A percentile compares a stretch with the other conserved stretches of the same genome.
These are phyloP conservation scores for Sphaerulina vaccinii DNA, from an alignment of 2,329 filamentous ascomycete genomes.

Conservation along the genomic window DNA sequence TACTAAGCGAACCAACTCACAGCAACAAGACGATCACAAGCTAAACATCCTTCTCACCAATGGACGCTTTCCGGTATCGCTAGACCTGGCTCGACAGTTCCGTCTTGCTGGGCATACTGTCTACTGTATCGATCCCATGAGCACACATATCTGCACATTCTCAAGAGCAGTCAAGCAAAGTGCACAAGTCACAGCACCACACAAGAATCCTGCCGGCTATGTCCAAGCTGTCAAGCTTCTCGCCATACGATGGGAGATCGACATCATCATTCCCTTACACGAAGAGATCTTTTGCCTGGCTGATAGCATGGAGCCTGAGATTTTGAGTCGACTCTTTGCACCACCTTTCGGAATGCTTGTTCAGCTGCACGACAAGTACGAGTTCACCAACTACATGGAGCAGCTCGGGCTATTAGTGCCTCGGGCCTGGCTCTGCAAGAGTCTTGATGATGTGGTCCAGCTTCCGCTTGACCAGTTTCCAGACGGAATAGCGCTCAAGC, in stretches of 20 bases:
- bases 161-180: conserved; percentile 15
- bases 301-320: conserved; percentile 27
- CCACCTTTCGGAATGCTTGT: conserved; percentile 31
- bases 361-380: conserved; percentile 36
- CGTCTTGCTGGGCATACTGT: conserved; percentile 20
- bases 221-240: conserved; percentile 21
- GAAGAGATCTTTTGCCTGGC: conserved; percentile 38
- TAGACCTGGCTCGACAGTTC: conserved; percentile 24
- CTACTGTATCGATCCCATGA: conserved; percentile 22
- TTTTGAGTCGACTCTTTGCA: conserved; percentile 32
- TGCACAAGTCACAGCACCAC: conserved; percentile 22
- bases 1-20: background rate
- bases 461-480: conserved; percentile 24
- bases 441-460: conserved; percentile 21
- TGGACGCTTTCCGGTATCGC: conserved; percentile 25
- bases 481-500: conserved; percentile 33
- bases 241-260: conserved; percentile 20
- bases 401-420: conserved; percentile 30
- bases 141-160: conserved; percentile 24
- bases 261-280: conserved; percentile 33
- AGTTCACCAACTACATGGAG: conserved; percentile 30
- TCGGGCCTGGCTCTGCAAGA: conserved; percentile 29
- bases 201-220: conserved; percentile 20
- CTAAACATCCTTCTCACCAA: conserved; percentile 22
- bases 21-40: background rate